Evolutionary conservation across 176 grass and related monocot genomes (phyloP).

Genomic region (Ensete ventricosum): DNA sequence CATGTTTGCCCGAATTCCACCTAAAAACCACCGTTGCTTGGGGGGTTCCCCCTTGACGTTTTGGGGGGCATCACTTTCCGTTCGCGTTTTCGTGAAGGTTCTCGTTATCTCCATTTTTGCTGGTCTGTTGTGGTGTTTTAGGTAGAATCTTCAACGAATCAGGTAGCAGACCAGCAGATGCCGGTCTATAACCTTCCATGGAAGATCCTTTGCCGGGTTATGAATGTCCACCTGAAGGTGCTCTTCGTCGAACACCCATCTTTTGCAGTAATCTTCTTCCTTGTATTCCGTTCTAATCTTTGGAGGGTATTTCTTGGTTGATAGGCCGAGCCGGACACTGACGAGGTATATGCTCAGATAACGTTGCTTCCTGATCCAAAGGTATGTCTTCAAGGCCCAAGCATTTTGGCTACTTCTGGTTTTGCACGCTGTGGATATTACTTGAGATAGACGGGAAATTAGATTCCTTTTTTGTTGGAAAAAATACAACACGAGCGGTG

Average conservation of each 20-base stretch:
- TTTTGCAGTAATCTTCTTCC: not conserved
- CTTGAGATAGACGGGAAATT: not conserved
- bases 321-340: slow-evolving; percentile 77
- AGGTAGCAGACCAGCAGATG: slow-evolving; percentile 61
- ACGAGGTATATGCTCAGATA: slow-evolving; percentile 90
- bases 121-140: slow-evolving; percentile 20
- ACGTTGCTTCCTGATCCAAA: slow-evolving; percentile 61
- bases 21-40: not conserved
- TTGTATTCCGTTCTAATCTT: not conserved
- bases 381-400: slow-evolving; percentile 25
- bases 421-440: not conserved
- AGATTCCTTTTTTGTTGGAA: slow-evolving; percentile 1
- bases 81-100: not conserved
- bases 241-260: not conserved
- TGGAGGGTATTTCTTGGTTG: slow-evolving; percentile 1
- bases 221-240: slow-evolving; percentile 85
- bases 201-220: slow-evolving; percentile 74
- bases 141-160: slow-evolving; percentile 91
- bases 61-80: not conserved
- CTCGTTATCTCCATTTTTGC: not conserved
- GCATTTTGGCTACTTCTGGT: slow-evolving; percentile 11
- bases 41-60: not conserved
- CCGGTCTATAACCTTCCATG: slow-evolving; percentile 71
- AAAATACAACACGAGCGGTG: too few relatives aligned
- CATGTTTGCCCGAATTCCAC: not conserved